phyloP scores from a whole-genome alignment of 2,329 filamentous ascomycete genomes.

The Pseudopithomyces chartarum region DNA sequence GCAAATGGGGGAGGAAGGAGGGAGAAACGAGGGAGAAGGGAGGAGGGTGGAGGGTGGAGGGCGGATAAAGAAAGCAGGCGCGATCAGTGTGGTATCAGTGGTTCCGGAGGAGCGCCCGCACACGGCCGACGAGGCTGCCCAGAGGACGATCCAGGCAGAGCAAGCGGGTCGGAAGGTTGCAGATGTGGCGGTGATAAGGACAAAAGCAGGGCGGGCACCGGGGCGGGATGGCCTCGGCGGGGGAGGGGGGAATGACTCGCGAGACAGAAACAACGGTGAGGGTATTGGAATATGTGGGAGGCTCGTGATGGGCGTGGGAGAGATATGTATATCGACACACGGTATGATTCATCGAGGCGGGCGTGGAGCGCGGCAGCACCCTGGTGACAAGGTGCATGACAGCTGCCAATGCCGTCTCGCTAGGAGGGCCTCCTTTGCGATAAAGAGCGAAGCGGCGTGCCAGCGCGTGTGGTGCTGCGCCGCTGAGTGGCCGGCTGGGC shows the following conservation, averaged over 20 bases:
- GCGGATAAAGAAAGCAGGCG: not conserved
- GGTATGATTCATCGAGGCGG: not conserved
- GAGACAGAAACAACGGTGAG: not conserved
- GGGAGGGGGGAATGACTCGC: not conserved
- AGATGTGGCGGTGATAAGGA: slow-evolving; percentile 14
- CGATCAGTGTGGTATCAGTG: not conserved
- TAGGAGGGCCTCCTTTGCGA: not conserved
- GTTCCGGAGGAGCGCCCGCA: slow-evolving; percentile 1
- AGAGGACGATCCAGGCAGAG: slow-evolving; percentile 10
- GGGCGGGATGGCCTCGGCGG: not conserved
- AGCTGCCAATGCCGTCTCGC: slow-evolving; percentile 4
- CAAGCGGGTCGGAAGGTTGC: slow-evolving; percentile 7
- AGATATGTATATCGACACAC: not conserved
- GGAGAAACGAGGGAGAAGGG: not conserved
- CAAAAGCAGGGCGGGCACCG: slow-evolving; percentile 4
- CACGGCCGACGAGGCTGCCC: not conserved
- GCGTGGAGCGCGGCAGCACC: not conserved
- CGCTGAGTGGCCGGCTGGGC: not conserved
- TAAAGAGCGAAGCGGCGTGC: not conserved
- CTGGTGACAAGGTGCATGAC: slow-evolving; percentile 14
- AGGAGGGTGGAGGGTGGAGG: slow-evolving; percentile 1
- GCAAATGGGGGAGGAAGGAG: not conserved
- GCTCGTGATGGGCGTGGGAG: not conserved
- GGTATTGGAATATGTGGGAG: not conserved
- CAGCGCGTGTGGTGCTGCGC: not conserved